Evolutionary conservation across 2,329 filamentous ascomycete species (phyloP).

Genomic region (Curvularia verruculosa): DNA sequence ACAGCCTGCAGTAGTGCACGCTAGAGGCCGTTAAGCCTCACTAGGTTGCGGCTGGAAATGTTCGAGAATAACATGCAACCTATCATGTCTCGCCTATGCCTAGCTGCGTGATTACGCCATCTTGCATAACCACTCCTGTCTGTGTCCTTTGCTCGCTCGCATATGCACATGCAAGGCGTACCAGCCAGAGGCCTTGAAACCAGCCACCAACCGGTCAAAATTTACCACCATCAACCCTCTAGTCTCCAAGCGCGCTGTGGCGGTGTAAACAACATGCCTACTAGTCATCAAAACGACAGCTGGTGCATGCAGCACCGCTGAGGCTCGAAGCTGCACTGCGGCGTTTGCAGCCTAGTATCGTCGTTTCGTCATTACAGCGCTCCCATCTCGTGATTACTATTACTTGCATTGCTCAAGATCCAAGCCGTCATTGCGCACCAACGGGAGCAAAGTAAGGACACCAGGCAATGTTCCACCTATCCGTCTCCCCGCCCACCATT

Average conservation of each 20-base stretch:
- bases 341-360: neutral
- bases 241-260: neutral
- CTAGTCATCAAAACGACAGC: neutral
- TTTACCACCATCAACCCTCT: neutral
- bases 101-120: slow-evolving; percentile 8
- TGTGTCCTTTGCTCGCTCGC: slow-evolving; percentile 12
- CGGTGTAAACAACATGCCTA: slow-evolving; percentile 2
- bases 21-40: slow-evolving; percentile 18
- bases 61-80: slow-evolving; percentile 10
- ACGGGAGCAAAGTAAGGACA: slow-evolving; percentile 1
- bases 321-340: neutral
- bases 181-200: neutral
- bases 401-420: slow-evolving; percentile 4
- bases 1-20: slow-evolving; percentile 15
- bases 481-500: neutral
- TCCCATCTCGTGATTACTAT: neutral
- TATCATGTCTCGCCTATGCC: slow-evolving; percentile 6
- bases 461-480: neutral
- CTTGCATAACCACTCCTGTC: slow-evolving; percentile 7
- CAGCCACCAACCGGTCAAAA: slow-evolving; percentile 15
- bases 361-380: slow-evolving; percentile 8
- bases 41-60: slow-evolving; percentile 10
- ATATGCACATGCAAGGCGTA: slow-evolving; percentile 9
- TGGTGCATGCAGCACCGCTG: neutral
- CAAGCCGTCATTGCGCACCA: slow-evolving; percentile 7